A percentile compares a stretch with the other conserved stretches of the same genome.
phyloP scores from a whole-genome alignment of 2,329 filamentous ascomycete genomes.

The Neospermospora avenae region DNA sequence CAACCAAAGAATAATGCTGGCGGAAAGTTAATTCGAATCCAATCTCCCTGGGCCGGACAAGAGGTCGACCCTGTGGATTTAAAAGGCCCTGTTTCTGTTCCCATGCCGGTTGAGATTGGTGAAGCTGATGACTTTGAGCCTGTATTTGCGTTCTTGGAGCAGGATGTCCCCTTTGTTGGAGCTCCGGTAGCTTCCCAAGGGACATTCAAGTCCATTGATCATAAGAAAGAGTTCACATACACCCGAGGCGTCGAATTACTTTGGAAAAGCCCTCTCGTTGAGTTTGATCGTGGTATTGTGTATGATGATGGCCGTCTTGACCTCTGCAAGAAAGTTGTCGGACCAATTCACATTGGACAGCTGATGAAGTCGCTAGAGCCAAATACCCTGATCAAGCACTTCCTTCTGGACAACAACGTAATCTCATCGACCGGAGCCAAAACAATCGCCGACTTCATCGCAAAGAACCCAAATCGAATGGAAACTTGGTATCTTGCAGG shows the following conservation, averaged over 20 bases:
- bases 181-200: neutral
- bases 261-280: neutral
- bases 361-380: constrained; percentile 47
- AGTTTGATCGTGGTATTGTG: constrained; percentile 28
- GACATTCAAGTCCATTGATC: neutral
- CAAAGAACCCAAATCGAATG: neutral
- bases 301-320: constrained; percentile 53
- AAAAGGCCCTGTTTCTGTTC: constrained; percentile 20
- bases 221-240: neutral
- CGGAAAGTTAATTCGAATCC: constrained; percentile 10
- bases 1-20: neutral
- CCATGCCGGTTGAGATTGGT: constrained; percentile 24
- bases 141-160: neutral
- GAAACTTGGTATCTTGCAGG: constrained; percentile 55
- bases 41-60: constrained; percentile 23
- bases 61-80: constrained; percentile 21
- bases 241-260: neutral
- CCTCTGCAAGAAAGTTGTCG: constrained; percentile 48
- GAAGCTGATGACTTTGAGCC: constrained; percentile 2
- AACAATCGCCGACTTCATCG: neutral
- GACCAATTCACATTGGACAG: constrained; percentile 47
- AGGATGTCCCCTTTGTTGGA: neutral
- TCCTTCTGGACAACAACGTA: constrained; percentile 42
- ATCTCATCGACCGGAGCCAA: neutral
- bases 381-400: constrained; percentile 48